Conservation (phyloP, 495 filamentous ascomycete genomes). For the Pyronema domesticum region DNA sequence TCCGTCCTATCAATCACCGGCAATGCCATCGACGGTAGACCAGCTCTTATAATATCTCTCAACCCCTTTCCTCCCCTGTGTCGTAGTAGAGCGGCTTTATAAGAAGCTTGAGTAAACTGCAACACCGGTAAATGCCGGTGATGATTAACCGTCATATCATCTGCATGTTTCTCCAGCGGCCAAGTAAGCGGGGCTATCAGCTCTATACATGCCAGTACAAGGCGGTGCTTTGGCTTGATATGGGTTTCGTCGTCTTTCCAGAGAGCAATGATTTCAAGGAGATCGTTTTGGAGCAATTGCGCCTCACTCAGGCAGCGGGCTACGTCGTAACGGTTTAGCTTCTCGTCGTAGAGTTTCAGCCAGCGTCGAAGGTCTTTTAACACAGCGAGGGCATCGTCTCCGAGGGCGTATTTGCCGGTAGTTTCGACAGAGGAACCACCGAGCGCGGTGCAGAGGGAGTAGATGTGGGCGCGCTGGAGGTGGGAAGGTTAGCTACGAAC, state of each 20-base stretch:
- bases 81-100: constrained; percentile 76
- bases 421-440: constrained; percentile 73
- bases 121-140: constrained; percentile 77
- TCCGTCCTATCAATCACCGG: constrained; percentile 53
- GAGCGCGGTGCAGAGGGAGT: constrained; percentile 82
- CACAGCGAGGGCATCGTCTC: constrained; percentile 82
- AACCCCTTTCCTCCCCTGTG: constrained; percentile 60
- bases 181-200: constrained; percentile 88
- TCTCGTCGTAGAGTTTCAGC: constrained; percentile 88
- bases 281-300: constrained; percentile 76
- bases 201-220: constrained; percentile 76
- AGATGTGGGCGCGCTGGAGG: constrained; percentile 55
- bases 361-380: constrained; percentile 85
- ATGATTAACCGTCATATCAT: constrained; percentile 79
- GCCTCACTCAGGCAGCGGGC: constrained; percentile 81
- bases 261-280: constrained; percentile 69
- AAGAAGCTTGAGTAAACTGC: constrained; percentile 66
- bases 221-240: constrained; percentile 41
- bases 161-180: constrained; percentile 64
- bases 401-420: constrained; percentile 58
- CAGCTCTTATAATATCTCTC: constrained; percentile 57
- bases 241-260: constrained; percentile 48
- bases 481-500: neutral
- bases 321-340: constrained; percentile 85
- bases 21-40: constrained; percentile 71